Base-by-base conservation (phyloP, 78 protist genomes). In the Tieghemostelium lacteum region DNA sequence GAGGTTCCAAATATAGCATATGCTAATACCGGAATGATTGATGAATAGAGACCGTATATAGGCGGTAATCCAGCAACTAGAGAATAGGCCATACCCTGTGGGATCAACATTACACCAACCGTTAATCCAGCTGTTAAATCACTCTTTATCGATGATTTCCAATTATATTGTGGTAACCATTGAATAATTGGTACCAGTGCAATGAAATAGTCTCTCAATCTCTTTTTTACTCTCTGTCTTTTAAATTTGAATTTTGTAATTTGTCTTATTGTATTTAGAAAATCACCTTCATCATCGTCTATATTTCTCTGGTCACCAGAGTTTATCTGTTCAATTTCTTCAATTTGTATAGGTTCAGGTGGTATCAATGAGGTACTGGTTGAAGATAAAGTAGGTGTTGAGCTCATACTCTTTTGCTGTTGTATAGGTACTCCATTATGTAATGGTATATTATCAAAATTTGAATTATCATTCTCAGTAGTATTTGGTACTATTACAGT, bases 1-100 rank as follows among this genome's bases (percentile, higher is more conserved):
- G 94, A 73, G 14, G 94, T 92, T 14, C 98, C 98, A 57, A 95
- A 75, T 22, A 88, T 24, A 36, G 93, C 69, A 64, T 96, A 96
- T 49, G 88, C 88, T 24, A 96, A 31, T 7, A 80, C 73, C 28
- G 97, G 97, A 0, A 95, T 37, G 26, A 95, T 77, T 4, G 97
- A 87, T 16, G 94, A 40, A 50, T 93, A 93, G 6, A 95, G 87
- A 14, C 98, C 98, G 40, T 96, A 73, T 8, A 80, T 75, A 8
- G 96, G 93, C 8, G 97, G 97, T 19, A 96, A 74, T 10, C 69
- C 94, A 3, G 96, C 97, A 3, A 95, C 73, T 39, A 77, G 26
- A 2, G 96, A 86, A 50, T 95, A 95, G 0, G 97, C 93, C 92
- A 95, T 85, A 26, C 95, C 93, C 24, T 93, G 88, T 31, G 88